phyloP scores from a whole-genome alignment of 2,329 filamentous ascomycete genomes.

The Botryotinia narcissicola region DNA sequence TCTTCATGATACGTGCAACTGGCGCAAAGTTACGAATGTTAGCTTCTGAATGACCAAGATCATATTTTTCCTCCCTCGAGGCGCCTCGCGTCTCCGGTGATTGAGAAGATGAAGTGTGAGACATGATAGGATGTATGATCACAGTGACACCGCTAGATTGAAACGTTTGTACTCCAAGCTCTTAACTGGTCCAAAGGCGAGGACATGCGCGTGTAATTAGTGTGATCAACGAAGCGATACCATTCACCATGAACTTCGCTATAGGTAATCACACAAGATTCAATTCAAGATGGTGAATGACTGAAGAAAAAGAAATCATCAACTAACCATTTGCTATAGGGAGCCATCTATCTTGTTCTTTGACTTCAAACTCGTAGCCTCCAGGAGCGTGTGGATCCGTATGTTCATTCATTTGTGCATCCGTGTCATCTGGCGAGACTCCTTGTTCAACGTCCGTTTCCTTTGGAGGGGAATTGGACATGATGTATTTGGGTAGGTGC shows the following conservation, averaged over 20 bases:
- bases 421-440: slow-evolving; percentile 85
- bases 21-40: slow-evolving; percentile 90
- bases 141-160: slow-evolving; percentile 34
- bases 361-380: slow-evolving; percentile 94
- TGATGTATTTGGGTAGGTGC: slow-evolving; percentile 69
- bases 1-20: slow-evolving; percentile 99
- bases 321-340: slow-evolving; percentile 99
- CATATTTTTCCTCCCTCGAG: slow-evolving; percentile 42
- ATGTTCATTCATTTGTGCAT: slow-evolving; percentile 83
- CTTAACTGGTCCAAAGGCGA: slow-evolving; percentile 36
- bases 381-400: slow-evolving; percentile 41
- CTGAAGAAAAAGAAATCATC: slow-evolving; percentile 27
- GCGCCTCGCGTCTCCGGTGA: slow-evolving; percentile 48
- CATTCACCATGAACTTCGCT: slow-evolving; percentile 41
- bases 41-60: slow-evolving; percentile 61
- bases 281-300: slow-evolving; percentile 46
- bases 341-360: slow-evolving; percentile 99
- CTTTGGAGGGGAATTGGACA: slow-evolving; percentile 95
- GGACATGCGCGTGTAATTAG: slow-evolving; percentile 41
- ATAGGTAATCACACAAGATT: slow-evolving; percentile 49
- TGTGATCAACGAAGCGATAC: slow-evolving; percentile 50
- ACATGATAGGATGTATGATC: slow-evolving; percentile 49
- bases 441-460: slow-evolving; percentile 84
- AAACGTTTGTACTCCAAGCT: slow-evolving; percentile 36
- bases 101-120: slow-evolving; percentile 53